Evolutionary conservation across 2,329 filamentous ascomycete species (phyloP), one percentile per base, ranked within the genome.

Genomic region (Neonectria sp.): DNA sequence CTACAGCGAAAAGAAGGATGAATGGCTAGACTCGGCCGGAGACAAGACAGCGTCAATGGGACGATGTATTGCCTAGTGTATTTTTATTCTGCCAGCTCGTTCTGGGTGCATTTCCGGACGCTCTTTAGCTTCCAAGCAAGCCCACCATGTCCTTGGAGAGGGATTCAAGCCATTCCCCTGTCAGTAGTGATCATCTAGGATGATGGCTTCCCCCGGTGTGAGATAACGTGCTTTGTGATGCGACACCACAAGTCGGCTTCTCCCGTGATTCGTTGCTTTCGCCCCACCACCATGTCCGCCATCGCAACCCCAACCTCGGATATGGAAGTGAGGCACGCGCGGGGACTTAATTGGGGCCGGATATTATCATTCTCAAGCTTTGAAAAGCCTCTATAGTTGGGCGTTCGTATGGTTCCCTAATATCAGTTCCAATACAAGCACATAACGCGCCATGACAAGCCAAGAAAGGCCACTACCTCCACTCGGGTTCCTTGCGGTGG

Each of bases 401-500:
- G 31, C 7, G 7, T 11, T 33, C 2, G 31, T 33, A 21, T 21
- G 6, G 4, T 9, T 33, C 31, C 31, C 11, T 6, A 33, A 6
- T 9, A 2, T 8, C 31, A 6, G 7, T 37, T 17, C 24, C 24
- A 31, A 7, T 21, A 9, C 13, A 25, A 8, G 11, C 45, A 6
- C 25, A 9, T 4, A 33, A 6, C 27, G 24, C 49, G 9, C 49
- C 29, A 71, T 67, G 63, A 7, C 63, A 11, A 13, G 33, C 27
- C 46, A 43, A 33, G 27, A 43, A 25, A 40, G 15, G 8, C 12
- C 62, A 25, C 46, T 51, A 6, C 78, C 77, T 29, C 77, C 78
- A 5, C 57, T 79, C 46, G 79, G 79, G 9, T 82, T 82, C 71
- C 76, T 82, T 25, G 75, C 79, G 3, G 71, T 81, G 4, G 79